A percentile compares a stretch with the other conserved stretches of the same genome.
Evolutionary conservation across 2,329 filamentous ascomycete genomes (phyloP).

Genomic region (Sporothrix pallida): DNA sequence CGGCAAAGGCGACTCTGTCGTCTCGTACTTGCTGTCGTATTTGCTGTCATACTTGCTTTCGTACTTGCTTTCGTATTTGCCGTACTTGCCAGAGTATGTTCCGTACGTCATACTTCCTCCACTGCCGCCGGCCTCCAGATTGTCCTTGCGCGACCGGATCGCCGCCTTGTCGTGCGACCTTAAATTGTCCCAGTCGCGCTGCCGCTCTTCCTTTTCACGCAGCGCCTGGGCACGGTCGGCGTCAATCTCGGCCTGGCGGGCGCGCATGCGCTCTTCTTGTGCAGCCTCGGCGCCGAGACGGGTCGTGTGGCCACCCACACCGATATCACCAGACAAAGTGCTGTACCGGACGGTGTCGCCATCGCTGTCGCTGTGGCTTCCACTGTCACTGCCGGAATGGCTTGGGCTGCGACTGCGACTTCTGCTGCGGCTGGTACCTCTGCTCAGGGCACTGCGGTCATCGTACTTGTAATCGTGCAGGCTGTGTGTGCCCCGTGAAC

Average conservation of each 20-base stretch:
- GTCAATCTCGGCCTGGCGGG: slow-evolving; percentile 24
- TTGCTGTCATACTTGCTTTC: no score
- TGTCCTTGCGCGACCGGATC: slow-evolving; percentile 21
- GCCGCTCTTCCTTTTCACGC: slow-evolving; percentile 15
- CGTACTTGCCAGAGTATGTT: background rate
- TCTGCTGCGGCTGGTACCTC: background rate
- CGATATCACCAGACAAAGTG: background rate
- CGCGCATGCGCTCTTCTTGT: slow-evolving; percentile 21
- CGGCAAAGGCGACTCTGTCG: background rate
- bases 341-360: slow-evolving; percentile 5
- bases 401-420: background rate
- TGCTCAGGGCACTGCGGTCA: background rate
- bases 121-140: background rate
- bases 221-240: slow-evolving; percentile 17
- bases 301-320: background rate
- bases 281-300: background rate
- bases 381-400: background rate
- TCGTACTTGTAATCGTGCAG: background rate
- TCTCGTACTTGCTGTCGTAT: no score
- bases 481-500: background rate
- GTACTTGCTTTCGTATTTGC: background rate
- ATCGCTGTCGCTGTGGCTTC: slow-evolving; percentile 4
- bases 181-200: slow-evolving; percentile 34
- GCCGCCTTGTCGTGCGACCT: slow-evolving; percentile 33
- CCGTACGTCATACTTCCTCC: background rate